A percentile compares a stretch with the other conserved stretches of the same genome.
These are phyloP conservation scores for Rhizopus sp. DNA, from an alignment of 371 early-diverging fungal species.

Conservation along the genomic window DNA sequence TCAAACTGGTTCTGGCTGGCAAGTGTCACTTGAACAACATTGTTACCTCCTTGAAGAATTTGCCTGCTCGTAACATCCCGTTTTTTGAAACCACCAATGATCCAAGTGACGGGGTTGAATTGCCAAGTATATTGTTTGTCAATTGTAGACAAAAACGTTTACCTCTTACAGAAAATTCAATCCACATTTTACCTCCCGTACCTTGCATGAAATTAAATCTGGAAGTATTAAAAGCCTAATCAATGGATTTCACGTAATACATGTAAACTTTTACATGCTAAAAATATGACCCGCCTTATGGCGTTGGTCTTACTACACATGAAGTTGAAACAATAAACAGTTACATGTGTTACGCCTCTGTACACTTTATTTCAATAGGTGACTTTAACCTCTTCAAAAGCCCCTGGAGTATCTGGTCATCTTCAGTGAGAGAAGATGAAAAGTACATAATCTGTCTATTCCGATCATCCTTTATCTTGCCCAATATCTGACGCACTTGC, in stretches of 20 bases:
- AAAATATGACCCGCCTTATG: too few relatives aligned
- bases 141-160: background rate
- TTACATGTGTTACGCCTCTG: background rate
- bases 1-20: slow-evolving; percentile 3
- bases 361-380: slow-evolving; percentile 26
- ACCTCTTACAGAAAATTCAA: background rate
- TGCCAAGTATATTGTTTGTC: background rate
- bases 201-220: slow-evolving; percentile 3
- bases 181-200: background rate
- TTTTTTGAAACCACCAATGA: background rate
- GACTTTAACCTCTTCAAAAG: slow-evolving; percentile 10
- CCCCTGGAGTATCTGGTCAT: slow-evolving; percentile 12
- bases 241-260: background rate
- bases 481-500: slow-evolving; percentile 52
- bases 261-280: too few relatives aligned
- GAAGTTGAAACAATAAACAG: background rate
- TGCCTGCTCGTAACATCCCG: background rate
- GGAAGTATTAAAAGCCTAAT: slow-evolving; percentile 4
- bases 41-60: background rate
- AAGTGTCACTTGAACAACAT: slow-evolving; percentile 4
- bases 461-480: slow-evolving; percentile 41
- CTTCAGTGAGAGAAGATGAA: slow-evolving; percentile 45
- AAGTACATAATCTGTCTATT: slow-evolving; percentile 52
- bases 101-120: slow-evolving; percentile 3
- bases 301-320: background rate